phyloP scores from a whole-genome alignment of 768 basidiomycete genomes.

The Termitomyces eurrhizus region DNA sequence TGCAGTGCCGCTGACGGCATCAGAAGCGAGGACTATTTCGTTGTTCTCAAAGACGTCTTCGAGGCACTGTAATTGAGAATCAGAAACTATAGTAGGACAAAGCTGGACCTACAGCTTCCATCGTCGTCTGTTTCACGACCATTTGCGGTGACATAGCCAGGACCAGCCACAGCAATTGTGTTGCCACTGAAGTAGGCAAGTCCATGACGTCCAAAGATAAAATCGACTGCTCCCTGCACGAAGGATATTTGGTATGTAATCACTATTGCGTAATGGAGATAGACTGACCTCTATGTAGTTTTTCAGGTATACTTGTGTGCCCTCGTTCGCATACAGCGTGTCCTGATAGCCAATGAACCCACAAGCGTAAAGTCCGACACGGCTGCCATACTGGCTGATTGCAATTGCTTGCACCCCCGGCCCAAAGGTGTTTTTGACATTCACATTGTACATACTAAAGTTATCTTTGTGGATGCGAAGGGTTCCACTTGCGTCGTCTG shows the following conservation, averaged over 20 bases:
- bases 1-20: constrained; percentile 31
- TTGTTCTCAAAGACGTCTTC: constrained; percentile 44
- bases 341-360: constrained; percentile 47
- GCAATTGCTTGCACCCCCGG: constrained; percentile 44
- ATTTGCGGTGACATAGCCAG: constrained; percentile 46
- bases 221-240: constrained; percentile 42
- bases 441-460: constrained; percentile 47
- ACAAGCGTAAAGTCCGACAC: constrained; percentile 42
- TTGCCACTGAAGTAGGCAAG: constrained; percentile 46
- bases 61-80: background rate
- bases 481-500: constrained; percentile 45
- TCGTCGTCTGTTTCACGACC: constrained; percentile 41
- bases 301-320: constrained; percentile 44
- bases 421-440: constrained; percentile 45
- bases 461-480: constrained; percentile 44
- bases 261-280: background rate
- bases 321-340: constrained; percentile 40
- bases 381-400: constrained; percentile 44
- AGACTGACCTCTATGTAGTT: constrained; percentile 42
- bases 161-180: constrained; percentile 40
- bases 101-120: constrained; percentile 38
- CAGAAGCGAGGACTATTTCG: constrained; percentile 36
- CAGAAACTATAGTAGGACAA: background rate
- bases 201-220: constrained; percentile 45
- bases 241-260: background rate